Percentiles rank a stretch among this genome's conserved stretches.
phyloP scores from a whole-genome alignment of 2,329 filamentous ascomycete genomes.

The Parastagonospora nodorum region DNA sequence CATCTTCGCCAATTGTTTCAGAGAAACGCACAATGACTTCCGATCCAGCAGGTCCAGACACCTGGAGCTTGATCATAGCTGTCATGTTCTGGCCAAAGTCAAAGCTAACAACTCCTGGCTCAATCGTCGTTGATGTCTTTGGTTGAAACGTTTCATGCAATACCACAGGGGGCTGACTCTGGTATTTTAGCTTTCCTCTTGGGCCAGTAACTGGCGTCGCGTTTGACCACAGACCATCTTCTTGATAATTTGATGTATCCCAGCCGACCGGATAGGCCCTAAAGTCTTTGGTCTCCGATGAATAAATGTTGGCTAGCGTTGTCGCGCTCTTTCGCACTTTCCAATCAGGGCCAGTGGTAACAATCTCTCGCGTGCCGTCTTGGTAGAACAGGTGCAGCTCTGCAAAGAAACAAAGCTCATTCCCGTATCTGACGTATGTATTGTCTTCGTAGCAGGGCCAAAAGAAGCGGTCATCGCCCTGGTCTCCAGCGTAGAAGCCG shows the following conservation, averaged over 20 bases:
- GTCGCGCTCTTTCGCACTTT: conserved; percentile 47
- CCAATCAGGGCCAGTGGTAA: conserved; percentile 48
- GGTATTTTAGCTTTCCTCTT: conserved; percentile 47
- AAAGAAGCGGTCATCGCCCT: conserved; percentile 49
- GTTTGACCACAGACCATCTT: conserved; percentile 37
- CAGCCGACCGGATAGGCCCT: conserved; percentile 44
- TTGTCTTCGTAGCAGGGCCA: conserved; percentile 53
- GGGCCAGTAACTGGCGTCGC: conserved; percentile 49
- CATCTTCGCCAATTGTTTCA: conserved; percentile 37
- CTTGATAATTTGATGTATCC: conserved; percentile 32
- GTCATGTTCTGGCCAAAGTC: conserved; percentile 44
- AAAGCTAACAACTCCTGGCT: conserved; percentile 32
- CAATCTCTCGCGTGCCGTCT: conserved; percentile 43
- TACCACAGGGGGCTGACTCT: conserved; percentile 48
- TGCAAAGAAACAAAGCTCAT: conserved; percentile 50
- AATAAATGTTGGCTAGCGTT: conserved; percentile 49
- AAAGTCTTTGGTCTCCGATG: conserved; percentile 48
- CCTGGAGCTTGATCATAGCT: conserved; percentile 36
- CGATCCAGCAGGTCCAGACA: conserved; percentile 32
- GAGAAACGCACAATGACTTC: conserved; percentile 39
- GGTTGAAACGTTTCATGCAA: conserved; percentile 47
- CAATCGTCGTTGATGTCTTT: conserved; percentile 16
- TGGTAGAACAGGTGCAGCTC: conserved; percentile 48
- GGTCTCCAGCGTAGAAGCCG: conserved; percentile 54
- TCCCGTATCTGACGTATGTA: conserved; percentile 41